Evolutionary conservation across 768 basidiomycete genomes (phyloP).

Genomic region (Tephrocybe sp.): DNA sequence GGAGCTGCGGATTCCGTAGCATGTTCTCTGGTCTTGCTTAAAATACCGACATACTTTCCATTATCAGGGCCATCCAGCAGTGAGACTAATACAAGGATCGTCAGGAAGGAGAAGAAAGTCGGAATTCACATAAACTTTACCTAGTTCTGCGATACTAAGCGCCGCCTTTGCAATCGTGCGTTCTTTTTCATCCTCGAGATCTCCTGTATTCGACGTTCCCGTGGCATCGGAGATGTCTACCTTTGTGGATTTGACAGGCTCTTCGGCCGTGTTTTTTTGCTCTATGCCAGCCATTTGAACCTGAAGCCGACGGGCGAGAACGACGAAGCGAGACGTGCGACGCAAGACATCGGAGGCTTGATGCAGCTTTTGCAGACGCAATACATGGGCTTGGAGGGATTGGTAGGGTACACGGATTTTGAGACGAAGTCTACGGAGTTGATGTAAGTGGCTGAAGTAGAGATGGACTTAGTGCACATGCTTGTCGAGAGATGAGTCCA

Average conservation of each 20-base stretch:
- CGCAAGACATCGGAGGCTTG: constrained; percentile 84
- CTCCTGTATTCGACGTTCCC: constrained; percentile 27
- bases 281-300: constrained; percentile 80
- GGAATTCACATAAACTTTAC: constrained; percentile 38
- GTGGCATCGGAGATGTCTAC: constrained; percentile 10
- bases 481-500: constrained; percentile 80
- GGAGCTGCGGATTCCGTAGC: constrained; percentile 9
- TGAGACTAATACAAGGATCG: constrained; percentile 35
- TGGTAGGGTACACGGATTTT: constrained; percentile 89
- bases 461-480: constrained; percentile 29
- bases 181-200: constrained; percentile 78
- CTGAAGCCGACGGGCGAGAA: constrained; percentile 80
- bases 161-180: constrained; percentile 91
- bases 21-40: constrained; percentile 1
- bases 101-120: constrained; percentile 7
- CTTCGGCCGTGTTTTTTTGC: constrained; percentile 20
- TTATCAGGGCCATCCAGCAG: constrained; percentile 45
- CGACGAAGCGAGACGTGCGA: constrained; percentile 80
- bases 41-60: neutral
- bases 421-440: constrained; percentile 59
- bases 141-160: constrained; percentile 88
- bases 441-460: constrained; percentile 21
- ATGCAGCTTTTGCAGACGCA: constrained; percentile 74
- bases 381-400: constrained; percentile 68
- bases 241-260: constrained; percentile 11